These are phyloP conservation scores for Vanderwaltozyma polyspora DNA, from an alignment of 805 yeast genomes.

Conservation along the genomic window DNA sequence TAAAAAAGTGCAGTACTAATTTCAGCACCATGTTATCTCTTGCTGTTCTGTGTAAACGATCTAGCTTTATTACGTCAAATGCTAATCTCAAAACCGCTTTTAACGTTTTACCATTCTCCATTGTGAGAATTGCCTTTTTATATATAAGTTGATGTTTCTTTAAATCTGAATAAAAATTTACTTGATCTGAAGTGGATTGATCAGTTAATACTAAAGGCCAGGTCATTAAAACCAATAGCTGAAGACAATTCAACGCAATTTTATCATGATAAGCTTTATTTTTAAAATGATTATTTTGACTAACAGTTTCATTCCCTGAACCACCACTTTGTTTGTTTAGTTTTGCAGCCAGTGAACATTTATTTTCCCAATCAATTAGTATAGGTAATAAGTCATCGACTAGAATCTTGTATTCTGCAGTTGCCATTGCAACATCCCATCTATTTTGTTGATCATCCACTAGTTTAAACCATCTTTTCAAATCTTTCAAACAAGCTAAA, in stretches of 20 bases:
- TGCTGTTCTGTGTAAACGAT: conserved; percentile 45
- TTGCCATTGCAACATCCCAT: conserved; percentile 79
- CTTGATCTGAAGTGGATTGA: conserved; percentile 48
- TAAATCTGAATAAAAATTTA: conserved; percentile 45
- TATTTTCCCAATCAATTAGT: conserved; percentile 57
- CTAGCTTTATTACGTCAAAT: conserved; percentile 44
- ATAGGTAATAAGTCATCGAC: conserved; percentile 64
- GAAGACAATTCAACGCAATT: conserved; percentile 62
- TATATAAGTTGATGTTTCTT: conserved; percentile 58
- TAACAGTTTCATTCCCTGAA: conserved; percentile 13
- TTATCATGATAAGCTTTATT: conserved; percentile 34
- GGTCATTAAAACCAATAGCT: conserved; percentile 70
- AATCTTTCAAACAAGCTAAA: conserved; percentile 69
- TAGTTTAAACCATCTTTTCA: conserved; percentile 76
- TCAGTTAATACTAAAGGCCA: conserved; percentile 71
- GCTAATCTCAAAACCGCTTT: conserved; percentile 62
- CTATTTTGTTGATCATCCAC: conserved; percentile 65
- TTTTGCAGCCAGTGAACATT: conserved; percentile 18
- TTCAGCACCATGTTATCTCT: conserved; percentile 65
- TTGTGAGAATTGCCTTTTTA: conserved; percentile 54
- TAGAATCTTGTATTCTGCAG: conserved; percentile 69
- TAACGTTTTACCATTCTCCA: conserved; percentile 49
- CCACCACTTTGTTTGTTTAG: conserved; percentile 14
- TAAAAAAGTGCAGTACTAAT: conserved; percentile 58
- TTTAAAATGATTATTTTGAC: conserved; percentile 12